Evolutionary conservation across 306 rosid genomes (phyloP).

Genomic region (Abrus precatorius): DNA sequence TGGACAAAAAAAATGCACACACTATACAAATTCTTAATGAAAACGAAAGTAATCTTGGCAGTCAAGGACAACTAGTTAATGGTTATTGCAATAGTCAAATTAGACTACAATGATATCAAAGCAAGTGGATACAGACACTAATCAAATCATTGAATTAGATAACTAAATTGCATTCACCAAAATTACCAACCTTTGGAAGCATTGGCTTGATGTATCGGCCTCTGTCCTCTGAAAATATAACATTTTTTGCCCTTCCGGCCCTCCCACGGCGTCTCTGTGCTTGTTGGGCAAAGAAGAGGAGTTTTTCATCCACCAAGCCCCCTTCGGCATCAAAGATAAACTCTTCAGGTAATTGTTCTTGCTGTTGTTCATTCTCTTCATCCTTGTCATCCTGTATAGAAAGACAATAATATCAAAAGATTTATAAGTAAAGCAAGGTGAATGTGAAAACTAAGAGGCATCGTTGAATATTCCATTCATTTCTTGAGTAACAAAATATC

Average conservation of each 20-base stretch:
- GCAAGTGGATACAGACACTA: slow-evolving; percentile 19
- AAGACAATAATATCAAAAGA: slow-evolving; percentile 36
- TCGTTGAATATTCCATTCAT: background rate
- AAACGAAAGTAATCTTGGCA: slow-evolving; percentile 18
- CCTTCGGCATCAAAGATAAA: slow-evolving; percentile 97
- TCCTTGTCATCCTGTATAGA: slow-evolving; percentile 77
- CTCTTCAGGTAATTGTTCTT: slow-evolving; percentile 93
- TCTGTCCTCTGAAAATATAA: slow-evolving; percentile 97
- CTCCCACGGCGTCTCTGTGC: slow-evolving; percentile 92
- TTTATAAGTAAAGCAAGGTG: slow-evolving; percentile 21
- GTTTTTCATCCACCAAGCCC: slow-evolving; percentile 97
- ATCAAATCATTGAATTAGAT: slow-evolving; percentile 36
- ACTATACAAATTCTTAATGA: background rate
- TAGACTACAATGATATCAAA: slow-evolving; percentile 10
- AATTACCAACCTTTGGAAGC: slow-evolving; percentile 83
- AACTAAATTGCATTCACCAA: background rate
- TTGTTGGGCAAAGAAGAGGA: slow-evolving; percentile 96
- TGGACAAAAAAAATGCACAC: slow-evolving; percentile 4
- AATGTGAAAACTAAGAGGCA: slow-evolving; percentile 31
- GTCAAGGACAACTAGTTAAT: slow-evolving; percentile 9
- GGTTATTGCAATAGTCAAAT: slow-evolving; percentile 17
- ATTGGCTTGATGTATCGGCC: slow-evolving; percentile 96
- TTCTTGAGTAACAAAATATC: slow-evolving; percentile 25
- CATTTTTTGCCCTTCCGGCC: slow-evolving; percentile 99
- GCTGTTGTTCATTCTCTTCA: slow-evolving; percentile 84